Evolutionary conservation across 345 rosid species (phyloP), one percentile per base, ranked within the genome.

Genomic region (Lepidium africanum): DNA sequence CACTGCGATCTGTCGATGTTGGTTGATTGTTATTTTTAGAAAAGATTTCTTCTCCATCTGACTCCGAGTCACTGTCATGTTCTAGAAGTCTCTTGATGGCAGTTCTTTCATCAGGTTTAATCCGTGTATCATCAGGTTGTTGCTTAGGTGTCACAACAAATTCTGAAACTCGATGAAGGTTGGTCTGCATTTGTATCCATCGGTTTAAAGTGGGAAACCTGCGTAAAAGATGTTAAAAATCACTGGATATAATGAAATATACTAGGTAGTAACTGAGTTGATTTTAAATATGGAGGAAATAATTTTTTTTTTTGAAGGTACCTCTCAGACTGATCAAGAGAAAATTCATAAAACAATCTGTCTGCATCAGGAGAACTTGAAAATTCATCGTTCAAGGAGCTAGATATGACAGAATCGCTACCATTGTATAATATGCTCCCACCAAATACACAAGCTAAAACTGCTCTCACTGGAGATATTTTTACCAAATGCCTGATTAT

Each of bases 241-340:
- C 37, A 72, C 21, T 16, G 4, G 63, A 76, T 40, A 41, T 27
- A 51, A 59, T 43, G 37, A 10, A 30, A 63, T 27, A 57, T 63
- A 72, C 57, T 60, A 63, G 78, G 50, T 63, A 72, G 60, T 60
- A 63, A 78, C 69, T 21, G 40, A 54, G 38, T 30, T 33, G 38
- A 63, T 51, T 59, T 49, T 48, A 37, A 54, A 62, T 25, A 59
- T 15, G 37, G 78, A 39, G 14, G 27, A 65, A 35, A 56, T 14
- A 6, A 48, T 54, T 62, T 39, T 45, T 59, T 30, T 65, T n/a
- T 36, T 56, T 62, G 65, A 62, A 38, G 68, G 53, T 81, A 93
- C 98, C 98, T 93, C 79, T 88, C 97, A 79, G 98, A 93, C 62
- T 90, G 96, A 82, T 93, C 98, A 76, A 93, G 97, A 61, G 97